phyloP scores from a whole-genome alignment of 176 grass and related monocot genomes.

The Aegilops speltoides region DNA sequence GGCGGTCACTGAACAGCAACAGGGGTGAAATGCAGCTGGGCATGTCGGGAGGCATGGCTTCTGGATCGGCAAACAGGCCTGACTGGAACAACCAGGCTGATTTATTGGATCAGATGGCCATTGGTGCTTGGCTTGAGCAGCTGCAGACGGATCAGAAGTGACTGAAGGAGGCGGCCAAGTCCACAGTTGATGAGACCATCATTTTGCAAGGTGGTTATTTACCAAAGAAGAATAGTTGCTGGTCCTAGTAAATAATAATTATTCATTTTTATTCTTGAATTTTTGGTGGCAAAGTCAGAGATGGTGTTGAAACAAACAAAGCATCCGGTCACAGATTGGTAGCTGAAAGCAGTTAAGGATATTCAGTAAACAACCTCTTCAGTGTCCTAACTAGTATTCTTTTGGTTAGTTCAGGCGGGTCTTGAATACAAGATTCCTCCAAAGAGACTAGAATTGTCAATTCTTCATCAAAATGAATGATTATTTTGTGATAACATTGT shows the following conservation, averaged over 20 bases:
- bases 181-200: neutral
- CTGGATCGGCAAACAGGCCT: slow-evolving; percentile 13
- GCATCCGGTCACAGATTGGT: slow-evolving; percentile 37
- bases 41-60: slow-evolving; percentile 4
- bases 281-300: slow-evolving; percentile 53
- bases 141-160: slow-evolving; percentile 71
- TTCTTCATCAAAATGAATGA: slow-evolving; percentile 33
- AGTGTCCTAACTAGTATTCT: slow-evolving; percentile 61
- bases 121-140: slow-evolving; percentile 82
- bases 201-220: slow-evolving; percentile 43
- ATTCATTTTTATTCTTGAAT: slow-evolving; percentile 69
- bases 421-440: neutral
- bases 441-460: slow-evolving; percentile 40
- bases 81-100: slow-evolving; percentile 41
- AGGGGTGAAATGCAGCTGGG: slow-evolving; percentile 9
- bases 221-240: slow-evolving; percentile 48
- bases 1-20: slow-evolving; percentile 54
- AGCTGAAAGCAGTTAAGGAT: slow-evolving; percentile 42
- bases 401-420: slow-evolving; percentile 52
- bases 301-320: slow-evolving; percentile 39
- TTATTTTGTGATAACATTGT: slow-evolving; percentile 31
- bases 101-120: slow-evolving; percentile 45
- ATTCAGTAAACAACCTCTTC: slow-evolving; percentile 37
- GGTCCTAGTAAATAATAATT: slow-evolving; percentile 75
- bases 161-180: neutral